These are phyloP conservation scores for Angophora floribunda DNA, from an alignment of 345 rosid species.

Conservation along the genomic window DNA sequence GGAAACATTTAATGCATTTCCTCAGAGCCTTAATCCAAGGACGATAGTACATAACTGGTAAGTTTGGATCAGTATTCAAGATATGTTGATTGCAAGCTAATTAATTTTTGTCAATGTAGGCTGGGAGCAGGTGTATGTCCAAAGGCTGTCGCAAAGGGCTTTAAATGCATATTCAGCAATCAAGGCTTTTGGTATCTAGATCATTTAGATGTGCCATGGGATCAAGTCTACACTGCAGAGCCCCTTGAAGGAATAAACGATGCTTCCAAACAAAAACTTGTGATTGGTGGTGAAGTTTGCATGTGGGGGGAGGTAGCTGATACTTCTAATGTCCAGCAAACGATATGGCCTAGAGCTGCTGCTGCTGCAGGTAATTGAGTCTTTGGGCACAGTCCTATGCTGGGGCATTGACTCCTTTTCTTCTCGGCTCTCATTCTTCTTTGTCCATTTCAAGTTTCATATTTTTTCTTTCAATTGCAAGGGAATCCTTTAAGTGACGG, in stretches of 20 bases:
- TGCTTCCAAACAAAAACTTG: conserved; percentile 52
- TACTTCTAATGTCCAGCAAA: conserved; percentile 72
- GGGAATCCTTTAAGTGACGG: not conserved
- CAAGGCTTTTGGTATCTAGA: conserved; percentile 91
- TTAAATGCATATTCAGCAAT: conserved; percentile 83
- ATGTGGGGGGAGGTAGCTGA: conserved; percentile 93
- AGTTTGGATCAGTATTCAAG: conserved; percentile 2
- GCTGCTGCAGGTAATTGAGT: not conserved
- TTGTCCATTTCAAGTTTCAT: not conserved
- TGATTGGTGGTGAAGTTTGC: conserved; percentile 97
- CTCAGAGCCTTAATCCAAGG: conserved; percentile 57
- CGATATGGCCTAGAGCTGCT: conserved; percentile 86
- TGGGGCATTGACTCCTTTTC: not conserved
- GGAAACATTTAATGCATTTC: conserved; percentile 69
- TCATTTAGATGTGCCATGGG: conserved; percentile 86
- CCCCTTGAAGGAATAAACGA: conserved; percentile 68
- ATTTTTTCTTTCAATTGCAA: not conserved
- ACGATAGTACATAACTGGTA: conserved; percentile 91
- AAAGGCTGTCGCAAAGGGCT: conserved; percentile 77
- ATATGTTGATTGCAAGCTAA: not conserved
- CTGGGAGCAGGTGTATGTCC: conserved; percentile 80
- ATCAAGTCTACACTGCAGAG: conserved; percentile 58
- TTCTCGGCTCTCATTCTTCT: not conserved
- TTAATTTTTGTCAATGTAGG: conserved; percentile 22
- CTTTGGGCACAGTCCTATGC: not conserved